Evolutionary conservation across 306 rosid genomes (phyloP).

Genomic region (Castanospermum australe): DNA sequence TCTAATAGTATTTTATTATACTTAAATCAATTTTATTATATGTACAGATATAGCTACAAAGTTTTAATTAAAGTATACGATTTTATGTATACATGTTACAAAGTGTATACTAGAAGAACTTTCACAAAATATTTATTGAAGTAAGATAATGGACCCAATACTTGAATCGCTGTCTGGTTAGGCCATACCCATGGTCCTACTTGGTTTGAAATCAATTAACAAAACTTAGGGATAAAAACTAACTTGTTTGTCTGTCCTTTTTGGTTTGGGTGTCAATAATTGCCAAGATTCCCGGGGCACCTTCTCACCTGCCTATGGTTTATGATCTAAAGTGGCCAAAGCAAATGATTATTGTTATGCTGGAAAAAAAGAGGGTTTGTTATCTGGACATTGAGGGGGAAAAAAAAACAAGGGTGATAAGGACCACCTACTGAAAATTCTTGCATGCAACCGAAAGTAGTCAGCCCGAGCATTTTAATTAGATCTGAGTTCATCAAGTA

Average conservation of each 20-base stretch:
- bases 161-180: slow-evolving; percentile 1
- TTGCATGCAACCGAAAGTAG: background rate
- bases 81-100: background rate
- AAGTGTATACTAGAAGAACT: background rate
- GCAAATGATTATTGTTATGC: background rate
- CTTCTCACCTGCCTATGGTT: slow-evolving; percentile 12
- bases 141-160: background rate
- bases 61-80: background rate
- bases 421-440: background rate
- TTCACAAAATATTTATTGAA: background rate
- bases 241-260: slow-evolving; percentile 27
- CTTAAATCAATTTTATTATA: too few relatives aligned
- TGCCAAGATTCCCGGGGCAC: slow-evolving; percentile 4
- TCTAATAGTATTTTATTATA: too few relatives aligned
- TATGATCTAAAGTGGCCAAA: too few relatives aligned
- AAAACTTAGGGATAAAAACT: background rate
- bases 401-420: background rate
- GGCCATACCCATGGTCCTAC: background rate
- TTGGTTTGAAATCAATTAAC: slow-evolving; percentile 7
- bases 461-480: background rate
- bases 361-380: background rate
- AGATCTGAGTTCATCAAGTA: background rate
- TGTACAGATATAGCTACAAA: too few relatives aligned
- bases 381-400: background rate
- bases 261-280: slow-evolving; percentile 10